Evolutionary conservation across 495 filamentous ascomycete genomes (phyloP).

Genomic region (Glonium stellatum): DNA sequence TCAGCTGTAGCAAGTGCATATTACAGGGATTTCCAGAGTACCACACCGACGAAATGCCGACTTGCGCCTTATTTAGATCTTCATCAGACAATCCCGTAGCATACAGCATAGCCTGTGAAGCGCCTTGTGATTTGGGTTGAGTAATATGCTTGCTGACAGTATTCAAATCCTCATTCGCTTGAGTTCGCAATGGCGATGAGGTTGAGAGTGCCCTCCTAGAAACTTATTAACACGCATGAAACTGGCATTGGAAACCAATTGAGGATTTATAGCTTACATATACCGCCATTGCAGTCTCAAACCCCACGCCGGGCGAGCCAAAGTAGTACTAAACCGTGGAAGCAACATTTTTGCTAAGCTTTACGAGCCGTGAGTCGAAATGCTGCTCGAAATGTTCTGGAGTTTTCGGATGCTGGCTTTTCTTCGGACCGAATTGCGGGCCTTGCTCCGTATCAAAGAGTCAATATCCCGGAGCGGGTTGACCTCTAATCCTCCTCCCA

Average conservation of each 20-base stretch:
- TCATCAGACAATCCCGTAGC: conserved; percentile 76
- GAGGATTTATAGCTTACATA: conserved; percentile 12
- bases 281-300: conserved; percentile 18
- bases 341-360: conserved; percentile 11
- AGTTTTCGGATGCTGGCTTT: too few species aligned
- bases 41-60: conserved; percentile 91
- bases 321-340: conserved; percentile 16
- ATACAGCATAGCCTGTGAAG: conserved; percentile 98
- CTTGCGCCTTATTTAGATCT: conserved; percentile 90
- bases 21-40: conserved; percentile 97
- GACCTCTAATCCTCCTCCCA: too few species aligned
- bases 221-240: conserved; percentile 10
- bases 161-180: conserved; percentile 45
- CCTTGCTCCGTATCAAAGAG: too few species aligned
- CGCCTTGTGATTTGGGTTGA: conserved; percentile 93
- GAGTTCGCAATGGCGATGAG: conserved; percentile 14
- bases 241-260: neutral
- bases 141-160: conserved; percentile 77
- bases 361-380: too few species aligned
- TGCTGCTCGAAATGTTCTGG: too few species aligned
- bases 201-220: conserved; percentile 25
- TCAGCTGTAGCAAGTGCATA: conserved; percentile 93
- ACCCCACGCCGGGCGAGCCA: conserved; percentile 16
- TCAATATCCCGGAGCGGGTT: too few species aligned
- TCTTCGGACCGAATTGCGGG: too few species aligned